phyloP scores from a whole-genome alignment of 176 grass and related monocot genomes.

The Oryza punctata region DNA sequence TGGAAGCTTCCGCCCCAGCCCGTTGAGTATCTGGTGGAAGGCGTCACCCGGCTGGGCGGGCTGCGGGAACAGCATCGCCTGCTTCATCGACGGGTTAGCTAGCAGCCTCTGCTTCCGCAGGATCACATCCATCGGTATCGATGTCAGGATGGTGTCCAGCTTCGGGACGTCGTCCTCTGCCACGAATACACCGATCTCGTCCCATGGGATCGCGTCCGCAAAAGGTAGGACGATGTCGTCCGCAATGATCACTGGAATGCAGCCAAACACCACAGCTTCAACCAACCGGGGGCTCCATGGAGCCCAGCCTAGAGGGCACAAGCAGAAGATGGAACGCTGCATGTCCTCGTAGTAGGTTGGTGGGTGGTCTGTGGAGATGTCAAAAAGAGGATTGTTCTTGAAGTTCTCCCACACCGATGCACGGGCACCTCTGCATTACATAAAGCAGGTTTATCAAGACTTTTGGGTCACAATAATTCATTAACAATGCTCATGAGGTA shows the following conservation, averaged over 20 bases:
- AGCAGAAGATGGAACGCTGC: slow-evolving; percentile 72
- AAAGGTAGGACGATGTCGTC: slow-evolving; percentile 74
- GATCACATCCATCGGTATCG: slow-evolving; percentile 59
- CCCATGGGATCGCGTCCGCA: slow-evolving; percentile 65
- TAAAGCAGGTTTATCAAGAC: slow-evolving; percentile 18
- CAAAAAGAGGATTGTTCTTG: slow-evolving; percentile 76
- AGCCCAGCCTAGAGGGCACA: slow-evolving; percentile 77
- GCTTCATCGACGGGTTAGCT: slow-evolving; percentile 72
- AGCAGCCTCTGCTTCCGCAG: slow-evolving; percentile 73
- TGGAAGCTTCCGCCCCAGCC: slow-evolving; percentile 59
- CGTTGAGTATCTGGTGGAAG: slow-evolving; percentile 76
- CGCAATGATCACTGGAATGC: slow-evolving; percentile 78
- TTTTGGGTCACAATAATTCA: background rate
- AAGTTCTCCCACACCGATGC: slow-evolving; percentile 74
- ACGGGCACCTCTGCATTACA: slow-evolving; percentile 58
- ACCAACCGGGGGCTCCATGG: slow-evolving; percentile 76
- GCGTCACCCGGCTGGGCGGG: slow-evolving; percentile 59
- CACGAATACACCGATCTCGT: slow-evolving; percentile 68
- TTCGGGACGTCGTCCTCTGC: slow-evolving; percentile 61
- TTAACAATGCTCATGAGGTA: background rate
- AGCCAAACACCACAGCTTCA: slow-evolving; percentile 68
- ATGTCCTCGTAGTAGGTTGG: slow-evolving; percentile 79
- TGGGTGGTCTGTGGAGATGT: slow-evolving; percentile 72
- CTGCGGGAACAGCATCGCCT: slow-evolving; percentile 69
- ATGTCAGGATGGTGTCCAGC: slow-evolving; percentile 72